A percentile compares a stretch with the other conserved stretches of the same genome.
Conservation (phyloP, 164 flowering plant genomes). For the Stephania cephalantha region DNA sequence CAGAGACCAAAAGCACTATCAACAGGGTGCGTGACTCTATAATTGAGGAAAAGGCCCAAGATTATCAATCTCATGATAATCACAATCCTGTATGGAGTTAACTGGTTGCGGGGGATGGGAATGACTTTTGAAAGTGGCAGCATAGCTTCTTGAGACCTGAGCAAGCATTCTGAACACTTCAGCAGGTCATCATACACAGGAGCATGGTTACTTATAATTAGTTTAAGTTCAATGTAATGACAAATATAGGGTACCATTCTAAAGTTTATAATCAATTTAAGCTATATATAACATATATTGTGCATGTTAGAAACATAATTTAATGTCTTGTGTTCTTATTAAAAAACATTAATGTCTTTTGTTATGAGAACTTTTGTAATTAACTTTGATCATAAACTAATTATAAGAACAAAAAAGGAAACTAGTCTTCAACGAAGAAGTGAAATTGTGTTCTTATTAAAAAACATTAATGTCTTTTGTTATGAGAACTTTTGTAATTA, state of each 20-base stretch:
- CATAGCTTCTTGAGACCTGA: slow-evolving; percentile 56
- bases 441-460: background rate
- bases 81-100: slow-evolving; percentile 73
- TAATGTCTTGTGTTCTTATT: no score
- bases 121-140: slow-evolving; percentile 61
- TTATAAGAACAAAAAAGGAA: background rate
- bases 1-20: slow-evolving; percentile 82
- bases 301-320: no score
- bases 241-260: no score
- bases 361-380: background rate
- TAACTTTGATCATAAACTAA: background rate
- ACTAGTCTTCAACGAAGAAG: background rate
- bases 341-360: background rate
- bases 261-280: no score
- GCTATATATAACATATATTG: no score
- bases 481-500: background rate
- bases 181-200: background rate
- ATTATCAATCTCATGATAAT: slow-evolving; percentile 74
- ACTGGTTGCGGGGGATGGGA: slow-evolving; percentile 54
- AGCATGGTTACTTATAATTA: background rate
- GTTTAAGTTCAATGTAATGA: background rate
- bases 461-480: background rate
- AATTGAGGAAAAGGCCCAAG: slow-evolving; percentile 81
- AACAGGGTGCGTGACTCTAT: slow-evolving; percentile 83
- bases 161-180: slow-evolving; percentile 10